Base-by-base conservation (phyloP, 306 rosid genomes). In the Dalbergia cultrata region DNA sequence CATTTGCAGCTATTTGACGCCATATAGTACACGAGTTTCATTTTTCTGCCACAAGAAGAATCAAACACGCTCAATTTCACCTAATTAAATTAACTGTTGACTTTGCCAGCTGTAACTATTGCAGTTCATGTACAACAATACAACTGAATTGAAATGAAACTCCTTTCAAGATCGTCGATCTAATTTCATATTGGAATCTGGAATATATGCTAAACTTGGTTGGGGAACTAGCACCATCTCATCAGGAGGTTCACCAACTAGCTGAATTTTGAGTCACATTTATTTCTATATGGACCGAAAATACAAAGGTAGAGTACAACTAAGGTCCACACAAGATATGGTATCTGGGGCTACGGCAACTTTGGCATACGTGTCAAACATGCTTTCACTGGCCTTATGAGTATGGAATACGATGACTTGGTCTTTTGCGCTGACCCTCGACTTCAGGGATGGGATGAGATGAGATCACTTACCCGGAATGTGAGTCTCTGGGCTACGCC, bases 211-310 rank as follows among this genome's bases (percentile, higher is more conserved):
- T 10, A n/a, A 2, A 44, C 21, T 67, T 72, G 72, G 83, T 66
- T 58, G 64, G 64, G 79, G 69, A 34, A 77, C 9, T 62, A 70
- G 67, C 80, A 57, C 76, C 10, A 70, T 39, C 74, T 31, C 43
- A 70, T 62, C 14, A 14, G 64, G 77, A 43, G 66, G 82, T 70
- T 60, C 73, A 75, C 70, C 87, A 56, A 86, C 80, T 62, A 34
- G 74, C 68, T 49, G 80, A 79, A 75, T 86, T 78, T 81, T 4
- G 21, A 68, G 78, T 78, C 84, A 78, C 75, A 62, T 77, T 73
- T 59, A 33, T 82, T 63, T 75, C 49, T 71, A 14, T 16, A 5
- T 14, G 49, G 60, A 81, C 61, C 71, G 47, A 70, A 72, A 13
- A 3, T 35, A 57, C 71, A 19, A 59, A 19, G 8, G 54, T 56